Conservation (phyloP, 73 alveolate genomes). For the Paraurostyla sp. region DNA sequence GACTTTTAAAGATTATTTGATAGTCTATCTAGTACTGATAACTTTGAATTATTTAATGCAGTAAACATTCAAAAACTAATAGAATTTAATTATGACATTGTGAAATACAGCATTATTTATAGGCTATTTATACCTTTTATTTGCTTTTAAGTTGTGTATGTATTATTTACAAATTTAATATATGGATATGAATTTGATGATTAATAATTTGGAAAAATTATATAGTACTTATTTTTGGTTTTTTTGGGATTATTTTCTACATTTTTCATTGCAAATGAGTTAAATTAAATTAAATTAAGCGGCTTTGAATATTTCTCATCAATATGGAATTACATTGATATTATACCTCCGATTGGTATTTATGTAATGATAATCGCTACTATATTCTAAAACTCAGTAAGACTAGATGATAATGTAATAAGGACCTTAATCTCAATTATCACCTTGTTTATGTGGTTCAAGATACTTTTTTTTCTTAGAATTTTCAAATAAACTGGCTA, state of each 20-base stretch:
- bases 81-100: constrained; percentile 35
- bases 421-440: neutral
- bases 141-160: neutral
- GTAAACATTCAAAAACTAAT: neutral
- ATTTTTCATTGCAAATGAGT: constrained; percentile 14
- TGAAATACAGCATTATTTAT: neutral
- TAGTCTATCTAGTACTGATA: neutral
- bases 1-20: neutral
- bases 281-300: neutral
- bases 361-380: neutral
- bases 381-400: neutral
- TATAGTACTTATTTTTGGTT: neutral
- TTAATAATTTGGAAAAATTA: neutral
- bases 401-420: neutral
- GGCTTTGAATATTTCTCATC: constrained; percentile 14
- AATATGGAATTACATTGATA: constrained; percentile 47
- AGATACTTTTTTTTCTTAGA: constrained; percentile 29
- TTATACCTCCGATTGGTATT: neutral
- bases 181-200: neutral
- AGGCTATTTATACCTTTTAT: constrained; percentile 16
- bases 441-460: constrained; percentile 45
- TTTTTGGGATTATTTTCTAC: neutral
- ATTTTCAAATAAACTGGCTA: constrained; percentile 2
- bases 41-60: neutral
- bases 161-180: neutral